A percentile compares a stretch with the other conserved stretches of the same genome.
Conservation (phyloP, 2,329 filamentous ascomycete species). For the Scedosporium aurantiacum region DNA sequence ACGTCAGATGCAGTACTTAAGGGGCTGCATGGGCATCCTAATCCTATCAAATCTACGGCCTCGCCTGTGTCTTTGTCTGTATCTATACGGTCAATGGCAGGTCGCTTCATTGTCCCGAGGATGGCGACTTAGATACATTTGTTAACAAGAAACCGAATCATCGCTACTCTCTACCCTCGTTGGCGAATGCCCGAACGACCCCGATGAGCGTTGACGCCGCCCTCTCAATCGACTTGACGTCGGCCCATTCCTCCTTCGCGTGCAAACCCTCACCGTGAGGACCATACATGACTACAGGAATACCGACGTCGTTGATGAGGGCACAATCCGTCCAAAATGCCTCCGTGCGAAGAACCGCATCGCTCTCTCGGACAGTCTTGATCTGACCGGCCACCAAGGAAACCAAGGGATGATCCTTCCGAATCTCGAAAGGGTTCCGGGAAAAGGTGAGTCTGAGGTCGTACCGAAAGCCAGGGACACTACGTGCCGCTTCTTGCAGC, state of each 20-base stretch:
- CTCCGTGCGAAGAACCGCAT: conserved; percentile 17
- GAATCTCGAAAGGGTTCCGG: conserved; percentile 30
- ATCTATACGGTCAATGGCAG: too few species aligned
- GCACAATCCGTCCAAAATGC: conserved; percentile 42
- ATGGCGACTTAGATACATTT: too few species aligned
- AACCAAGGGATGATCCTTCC: conserved; percentile 28
- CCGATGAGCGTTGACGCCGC: conserved; percentile 18
- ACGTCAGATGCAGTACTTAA: too few species aligned
- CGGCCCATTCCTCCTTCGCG: conserved; percentile 37
- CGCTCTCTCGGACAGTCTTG: conserved; percentile 15
- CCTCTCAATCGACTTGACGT: conserved; percentile 28
- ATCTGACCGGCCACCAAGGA: conserved; percentile 19
- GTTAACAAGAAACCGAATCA: too few species aligned
- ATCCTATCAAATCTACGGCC: too few species aligned
- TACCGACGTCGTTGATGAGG: conserved; percentile 30
- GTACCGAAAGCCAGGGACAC: conserved; percentile 27
- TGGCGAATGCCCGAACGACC: conserved; percentile 16
- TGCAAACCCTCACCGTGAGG: conserved; percentile 38
- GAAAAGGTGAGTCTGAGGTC: conserved; percentile 27
- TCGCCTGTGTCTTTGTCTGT: too few species aligned
- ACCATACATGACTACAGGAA: conserved; percentile 35
- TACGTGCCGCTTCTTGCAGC: conserved; percentile 19
- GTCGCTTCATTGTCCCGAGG: too few species aligned
- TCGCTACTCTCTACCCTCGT: too few species aligned
- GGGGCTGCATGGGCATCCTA: too few species aligned